Evolutionary conservation across 2,329 filamentous ascomycete genomes (phyloP).

Genomic region (Plectosphaerella cucumerina): DNA sequence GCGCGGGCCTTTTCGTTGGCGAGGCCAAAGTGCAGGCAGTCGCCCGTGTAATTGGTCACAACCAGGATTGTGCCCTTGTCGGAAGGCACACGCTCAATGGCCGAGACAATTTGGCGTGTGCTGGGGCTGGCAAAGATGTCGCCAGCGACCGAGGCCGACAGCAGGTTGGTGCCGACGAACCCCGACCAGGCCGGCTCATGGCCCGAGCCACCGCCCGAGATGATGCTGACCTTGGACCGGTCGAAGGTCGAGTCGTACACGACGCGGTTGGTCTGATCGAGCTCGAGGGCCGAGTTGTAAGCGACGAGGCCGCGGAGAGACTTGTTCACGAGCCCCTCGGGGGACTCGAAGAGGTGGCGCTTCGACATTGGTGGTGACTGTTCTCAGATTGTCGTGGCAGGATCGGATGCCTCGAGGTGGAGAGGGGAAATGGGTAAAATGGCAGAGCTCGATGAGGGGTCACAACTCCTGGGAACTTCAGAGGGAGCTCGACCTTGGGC

Average conservation of each 20-base stretch:
- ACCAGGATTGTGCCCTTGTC: slow-evolving; percentile 54
- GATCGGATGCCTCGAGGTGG: no score
- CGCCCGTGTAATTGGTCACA: slow-evolving; percentile 62
- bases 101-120: slow-evolving; percentile 58
- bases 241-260: slow-evolving; percentile 44
- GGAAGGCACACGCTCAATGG: slow-evolving; percentile 50
- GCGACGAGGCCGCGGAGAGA: slow-evolving; percentile 45
- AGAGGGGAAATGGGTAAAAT: no score
- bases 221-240: slow-evolving; percentile 41
- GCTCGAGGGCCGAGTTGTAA: slow-evolving; percentile 46
- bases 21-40: slow-evolving; percentile 58
- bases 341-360: slow-evolving; percentile 47
- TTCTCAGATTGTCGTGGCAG: not conserved
- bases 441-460: not conserved
- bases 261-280: slow-evolving; percentile 47
- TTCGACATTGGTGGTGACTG: slow-evolving; percentile 39
- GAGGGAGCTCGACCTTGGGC: not conserved
- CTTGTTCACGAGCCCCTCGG: slow-evolving; percentile 50
- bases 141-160: slow-evolving; percentile 57
- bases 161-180: slow-evolving; percentile 58
- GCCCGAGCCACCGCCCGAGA: slow-evolving; percentile 53
- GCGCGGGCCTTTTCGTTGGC: slow-evolving; percentile 55
- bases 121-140: slow-evolving; percentile 62
- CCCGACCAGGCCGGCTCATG: slow-evolving; percentile 62
- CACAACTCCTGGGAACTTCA: not conserved